phyloP scores from a whole-genome alignment of 2,329 filamentous ascomycete species.

The Neodidymelliopsis sp. region DNA sequence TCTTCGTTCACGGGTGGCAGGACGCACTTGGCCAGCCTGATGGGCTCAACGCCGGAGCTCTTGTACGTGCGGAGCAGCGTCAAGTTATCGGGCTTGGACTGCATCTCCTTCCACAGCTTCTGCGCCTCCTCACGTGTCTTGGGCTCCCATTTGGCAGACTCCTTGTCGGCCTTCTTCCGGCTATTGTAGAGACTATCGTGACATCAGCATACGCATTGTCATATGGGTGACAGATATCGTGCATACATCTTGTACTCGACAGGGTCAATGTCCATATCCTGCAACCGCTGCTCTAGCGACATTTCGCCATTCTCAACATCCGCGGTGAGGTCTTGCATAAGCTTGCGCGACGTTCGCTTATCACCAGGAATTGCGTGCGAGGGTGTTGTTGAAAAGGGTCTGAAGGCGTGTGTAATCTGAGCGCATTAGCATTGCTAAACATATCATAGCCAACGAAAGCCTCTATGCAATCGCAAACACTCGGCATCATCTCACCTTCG shows the following conservation, averaged over 20 bases:
- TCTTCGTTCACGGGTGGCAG: background rate
- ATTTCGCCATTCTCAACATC: constrained; percentile 32
- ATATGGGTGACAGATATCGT: background rate
- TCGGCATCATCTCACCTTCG: constrained; percentile 49
- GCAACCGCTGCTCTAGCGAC: constrained; percentile 37
- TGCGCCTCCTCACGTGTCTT: constrained; percentile 41
- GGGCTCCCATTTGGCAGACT: constrained; percentile 33
- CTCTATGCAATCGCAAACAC: background rate
- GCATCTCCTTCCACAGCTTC: constrained; percentile 39
- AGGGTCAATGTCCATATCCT: constrained; percentile 38
- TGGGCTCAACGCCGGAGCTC: constrained; percentile 41
- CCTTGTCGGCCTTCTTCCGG: constrained; percentile 31
- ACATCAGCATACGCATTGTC: constrained; percentile 20
- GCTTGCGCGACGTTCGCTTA: constrained; percentile 19
- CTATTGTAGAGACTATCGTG: constrained; percentile 34
- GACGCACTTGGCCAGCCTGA: constrained; percentile 46
- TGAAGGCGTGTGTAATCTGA: constrained; percentile 37
- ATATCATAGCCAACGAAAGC: no score
- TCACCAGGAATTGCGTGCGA: constrained; percentile 31
- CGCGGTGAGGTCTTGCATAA: constrained; percentile 24
- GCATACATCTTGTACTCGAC: constrained; percentile 41
- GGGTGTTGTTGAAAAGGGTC: constrained; percentile 34
- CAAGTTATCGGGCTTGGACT: constrained; percentile 40
- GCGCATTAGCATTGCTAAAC: constrained; percentile 28
- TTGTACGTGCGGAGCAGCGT: constrained; percentile 44